Evolutionary conservation across 179 eudicot species (phyloP), one percentile per base, ranked within the genome.

Genomic region (Camellia oleifera): DNA sequence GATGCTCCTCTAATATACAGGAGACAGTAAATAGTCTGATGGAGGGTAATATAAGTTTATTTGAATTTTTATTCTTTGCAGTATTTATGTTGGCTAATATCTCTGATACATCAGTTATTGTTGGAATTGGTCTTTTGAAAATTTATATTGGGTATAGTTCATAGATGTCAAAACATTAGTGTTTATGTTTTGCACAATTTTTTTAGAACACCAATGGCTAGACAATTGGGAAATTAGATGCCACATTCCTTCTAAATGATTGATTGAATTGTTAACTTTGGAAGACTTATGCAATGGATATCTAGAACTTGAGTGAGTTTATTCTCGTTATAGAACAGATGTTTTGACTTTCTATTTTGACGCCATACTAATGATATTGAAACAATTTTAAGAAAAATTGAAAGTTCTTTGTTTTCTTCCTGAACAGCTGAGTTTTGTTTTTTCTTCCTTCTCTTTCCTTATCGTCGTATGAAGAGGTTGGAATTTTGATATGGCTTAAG

Each of bases 1-100:
- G 94, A 89, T 83, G 83, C 89, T 84, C 93, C 91, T 85, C 83
- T 88, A 67, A 91, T 92, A 94, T 87, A 90, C 96, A 15, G 93
- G 91, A 80, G 93, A 88, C 82, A 88, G 82, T 84, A 91, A 88
- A 82, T 86, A 84, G 83, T 76, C 89, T 62, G 88, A 86, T 78
- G 80, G 80, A 72, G 90, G 91, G 98, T 93, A 93, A 75, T 82
- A 32, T 78, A 63, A 12, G 40, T 52, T 72, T 74, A 32, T 72
- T 69, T 44, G 17, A 32, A 56, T 40, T 72, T 15, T 65, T 23
- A 60, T 74, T 58, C 40, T 54, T 54, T 66, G 42, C 48, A 42
- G 3, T 69, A 32, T 62, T 58, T 81, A 5, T 56, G 13, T 65
- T 68, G 12, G 53, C 67, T 53, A 9, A 46, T 46, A 20, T 53